phyloP scores from a whole-genome alignment of 768 basidiomycete genomes.

The Xanthoconium purpureum region DNA sequence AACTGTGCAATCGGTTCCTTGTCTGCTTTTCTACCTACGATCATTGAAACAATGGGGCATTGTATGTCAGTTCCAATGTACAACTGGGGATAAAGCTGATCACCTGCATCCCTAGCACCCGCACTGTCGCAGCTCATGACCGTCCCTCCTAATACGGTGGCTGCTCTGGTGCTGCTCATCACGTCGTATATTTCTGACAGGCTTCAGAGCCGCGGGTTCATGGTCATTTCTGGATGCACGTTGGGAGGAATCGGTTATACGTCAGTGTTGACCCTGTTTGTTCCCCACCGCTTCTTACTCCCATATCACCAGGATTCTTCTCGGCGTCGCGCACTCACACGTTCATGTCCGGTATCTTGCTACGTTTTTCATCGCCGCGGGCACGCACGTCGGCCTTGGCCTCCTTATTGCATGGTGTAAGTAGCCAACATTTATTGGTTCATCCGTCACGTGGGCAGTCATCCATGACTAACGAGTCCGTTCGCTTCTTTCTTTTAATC shows the following conservation, averaged over 20 bases:
- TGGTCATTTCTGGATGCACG: slow-evolving; percentile 30
- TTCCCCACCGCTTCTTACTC: background rate
- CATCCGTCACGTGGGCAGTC: too few relatives aligned
- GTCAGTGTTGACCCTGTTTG: slow-evolving; percentile 19
- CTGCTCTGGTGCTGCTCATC: slow-evolving; percentile 35
- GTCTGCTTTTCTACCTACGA: slow-evolving; percentile 54
- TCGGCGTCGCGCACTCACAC: slow-evolving; percentile 30
- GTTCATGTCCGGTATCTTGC: slow-evolving; percentile 42
- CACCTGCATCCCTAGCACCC: slow-evolving; percentile 29
- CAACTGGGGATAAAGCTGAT: background rate
- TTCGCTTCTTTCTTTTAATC: too few relatives aligned
- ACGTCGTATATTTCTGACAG: slow-evolving; percentile 44
- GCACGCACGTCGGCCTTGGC: slow-evolving; percentile 47
- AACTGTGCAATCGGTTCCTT: slow-evolving; percentile 49
- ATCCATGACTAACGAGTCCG: too few relatives aligned
- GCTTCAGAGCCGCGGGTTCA: slow-evolving; percentile 42
- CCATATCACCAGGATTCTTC: slow-evolving; percentile 27
- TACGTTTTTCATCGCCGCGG: slow-evolving; percentile 43
- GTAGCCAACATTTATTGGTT: background rate
- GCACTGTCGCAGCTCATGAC: slow-evolving; percentile 49
- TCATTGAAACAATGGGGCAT: slow-evolving; percentile 49
- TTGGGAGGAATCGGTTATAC: slow-evolving; percentile 42
- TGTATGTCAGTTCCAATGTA: slow-evolving; percentile 29
- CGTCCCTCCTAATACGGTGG: slow-evolving; percentile 52
- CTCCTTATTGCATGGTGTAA: slow-evolving; percentile 49